Percentiles rank a stretch among this genome's conserved stretches.
Conservation (phyloP, 176 grass and related monocot species). For the Aechmea fasciata region DNA sequence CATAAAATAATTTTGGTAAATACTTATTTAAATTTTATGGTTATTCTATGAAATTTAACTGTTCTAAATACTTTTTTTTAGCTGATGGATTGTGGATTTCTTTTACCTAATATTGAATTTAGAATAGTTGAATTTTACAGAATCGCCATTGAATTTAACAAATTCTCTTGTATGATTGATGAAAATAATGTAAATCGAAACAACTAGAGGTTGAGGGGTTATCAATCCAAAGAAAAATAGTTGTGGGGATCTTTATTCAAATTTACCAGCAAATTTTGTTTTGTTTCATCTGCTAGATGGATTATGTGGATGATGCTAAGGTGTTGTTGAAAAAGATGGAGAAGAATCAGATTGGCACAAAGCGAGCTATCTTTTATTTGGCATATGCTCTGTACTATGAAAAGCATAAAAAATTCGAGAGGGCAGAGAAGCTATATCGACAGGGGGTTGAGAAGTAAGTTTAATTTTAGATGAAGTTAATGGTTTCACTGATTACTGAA, state of each 20-base stretch:
- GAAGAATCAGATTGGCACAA: slow-evolving; percentile 60
- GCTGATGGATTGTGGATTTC: no score
- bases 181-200: no score
- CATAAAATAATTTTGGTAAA: no score
- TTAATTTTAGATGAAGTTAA: no score
- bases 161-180: no score
- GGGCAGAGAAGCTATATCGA: slow-evolving; percentile 66
- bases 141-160: no score
- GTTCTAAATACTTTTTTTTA: neutral
- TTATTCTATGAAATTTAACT: neutral
- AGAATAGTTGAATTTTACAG: no score
- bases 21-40: no score
- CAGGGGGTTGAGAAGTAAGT: slow-evolving; percentile 66
- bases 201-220: no score
- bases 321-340: slow-evolving; percentile 79
- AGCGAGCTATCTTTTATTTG: slow-evolving; percentile 71
- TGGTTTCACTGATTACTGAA: no score
- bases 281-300: slow-evolving; percentile 43
- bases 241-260: neutral
- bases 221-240: no score
- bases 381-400: slow-evolving; percentile 88
- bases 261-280: neutral
- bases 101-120: no score
- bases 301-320: slow-evolving; percentile 77
- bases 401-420: slow-evolving; percentile 58